Evolutionary conservation across 768 basidiomycete genomes (phyloP).

Genomic region (Xerocomus spinulosus): DNA sequence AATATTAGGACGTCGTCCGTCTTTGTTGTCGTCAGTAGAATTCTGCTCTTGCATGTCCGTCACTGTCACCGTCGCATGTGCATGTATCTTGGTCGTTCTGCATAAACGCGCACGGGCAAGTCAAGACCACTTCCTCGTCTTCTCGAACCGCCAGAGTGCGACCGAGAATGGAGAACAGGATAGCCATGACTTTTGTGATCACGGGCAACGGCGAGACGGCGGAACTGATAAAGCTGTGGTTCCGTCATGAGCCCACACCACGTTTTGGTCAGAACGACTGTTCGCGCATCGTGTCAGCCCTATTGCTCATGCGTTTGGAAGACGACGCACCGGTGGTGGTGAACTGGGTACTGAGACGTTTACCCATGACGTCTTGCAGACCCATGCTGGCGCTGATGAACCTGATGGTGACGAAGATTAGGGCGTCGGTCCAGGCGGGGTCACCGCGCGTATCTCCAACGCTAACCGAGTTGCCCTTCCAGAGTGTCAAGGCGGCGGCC

Average conservation of each 20-base stretch:
- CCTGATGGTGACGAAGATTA: constrained; percentile 66
- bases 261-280: constrained; percentile 80
- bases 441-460: constrained; percentile 50
- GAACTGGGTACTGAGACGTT: constrained; percentile 75
- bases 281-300: background rate
- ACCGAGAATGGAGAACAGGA: constrained; percentile 54
- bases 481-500: constrained; percentile 64
- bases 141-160: constrained; percentile 54
- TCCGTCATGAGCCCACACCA: constrained; percentile 89
- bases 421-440: constrained; percentile 65
- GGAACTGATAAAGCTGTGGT: constrained; percentile 62
- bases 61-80: no score
- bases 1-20: constrained; percentile 10
- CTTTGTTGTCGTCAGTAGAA: background rate
- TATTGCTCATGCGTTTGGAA: no score
- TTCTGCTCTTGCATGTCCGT: constrained; percentile 1
- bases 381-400: constrained; percentile 78
- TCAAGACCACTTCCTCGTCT: constrained; percentile 3
- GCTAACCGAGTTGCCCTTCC: constrained; percentile 59
- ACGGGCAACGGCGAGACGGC: constrained; percentile 49
- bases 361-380: constrained; percentile 82
- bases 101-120: background rate
- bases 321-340: constrained; percentile 61
- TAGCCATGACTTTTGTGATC: constrained; percentile 71
- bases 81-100: background rate